Evolutionary conservation across 2,329 filamentous ascomycete species (phyloP), one percentile per base, ranked within the genome.

Genomic region (Aspergillus sergii): DNA sequence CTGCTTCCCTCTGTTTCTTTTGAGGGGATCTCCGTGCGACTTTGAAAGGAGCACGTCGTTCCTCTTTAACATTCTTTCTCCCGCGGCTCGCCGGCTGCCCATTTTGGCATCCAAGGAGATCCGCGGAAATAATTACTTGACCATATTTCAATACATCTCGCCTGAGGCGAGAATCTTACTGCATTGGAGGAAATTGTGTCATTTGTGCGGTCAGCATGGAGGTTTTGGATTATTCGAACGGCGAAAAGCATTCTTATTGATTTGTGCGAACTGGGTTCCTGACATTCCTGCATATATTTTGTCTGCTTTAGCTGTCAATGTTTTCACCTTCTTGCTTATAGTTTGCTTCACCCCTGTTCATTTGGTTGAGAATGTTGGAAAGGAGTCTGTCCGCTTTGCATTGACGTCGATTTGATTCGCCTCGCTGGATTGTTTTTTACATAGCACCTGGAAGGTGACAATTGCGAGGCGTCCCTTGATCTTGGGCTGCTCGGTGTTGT

Each of bases 131-230:
- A 62, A 50, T 53, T 57, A 39, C n/a, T 45, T 50, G 57, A 50
- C 28, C 26, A 57, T 63, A 41, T 63, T 28, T 48, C 23, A 50
- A 50, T 46, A 28, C 23, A 50, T 41, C 48, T 48, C 58, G 48
- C 55, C 50, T 30, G 56, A 63, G 59, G 64, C 46, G 61, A 59
- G 43, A 30, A 58, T 60, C 43, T 34, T 21, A 60, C 46, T 61
- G 51, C 59, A 61, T 63, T 39, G 58, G 58, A 61, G 50, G 55
- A 45, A 32, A 56, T 54, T 59, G 30, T 63, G 30, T 63, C 50
- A 55, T 54, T 61, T 50, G 48, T 19, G 59, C 48, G 61, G 64
- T 61, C 61, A 57, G 50, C 64, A 60, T 61, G 36, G 36, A 43
- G 34, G 32, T 10, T 60, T 55, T 60, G 58, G 48, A 58, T 57